phyloP scores from a whole-genome alignment of 371 early-diverging fungal genomes.

The Mucor mucedo region DNA sequence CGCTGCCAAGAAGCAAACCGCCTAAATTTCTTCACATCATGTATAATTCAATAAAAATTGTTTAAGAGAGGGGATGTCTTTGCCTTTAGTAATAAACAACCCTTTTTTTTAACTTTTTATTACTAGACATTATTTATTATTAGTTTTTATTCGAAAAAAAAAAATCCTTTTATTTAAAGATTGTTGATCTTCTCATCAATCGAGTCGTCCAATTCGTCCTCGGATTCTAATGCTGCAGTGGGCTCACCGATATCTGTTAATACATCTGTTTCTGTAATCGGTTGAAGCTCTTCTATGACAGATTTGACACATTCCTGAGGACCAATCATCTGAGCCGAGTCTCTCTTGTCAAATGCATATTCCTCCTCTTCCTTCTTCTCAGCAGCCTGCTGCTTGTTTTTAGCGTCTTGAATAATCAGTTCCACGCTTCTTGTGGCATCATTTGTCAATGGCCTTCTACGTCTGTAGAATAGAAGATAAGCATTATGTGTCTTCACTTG shows the following conservation, averaged over 20 bases:
- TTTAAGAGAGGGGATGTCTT: neutral
- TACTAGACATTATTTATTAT: neutral
- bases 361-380: constrained; percentile 4
- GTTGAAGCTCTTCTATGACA: constrained; percentile 1
- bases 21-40: constrained; percentile 32
- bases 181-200: neutral
- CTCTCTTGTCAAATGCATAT: neutral
- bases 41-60: constrained; percentile 19
- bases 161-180: neutral
- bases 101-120: neutral
- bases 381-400: constrained; percentile 38
- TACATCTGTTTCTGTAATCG: neutral
- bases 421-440: constrained; percentile 23
- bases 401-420: constrained; percentile 20
- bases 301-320: neutral
- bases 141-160: neutral
- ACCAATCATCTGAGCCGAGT: neutral
- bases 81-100: neutral
- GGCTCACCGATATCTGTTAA: neutral
- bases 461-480: constrained; percentile 86
- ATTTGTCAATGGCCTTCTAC: constrained; percentile 43
- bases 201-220: too few relatives aligned
- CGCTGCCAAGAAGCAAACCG: constrained; percentile 54
- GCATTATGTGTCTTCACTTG: constrained; percentile 77
- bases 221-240: too few relatives aligned